Evolutionary conservation across 495 filamentous ascomycete genomes (phyloP).

Genomic region (Chlorociboria aeruginascens): DNA sequence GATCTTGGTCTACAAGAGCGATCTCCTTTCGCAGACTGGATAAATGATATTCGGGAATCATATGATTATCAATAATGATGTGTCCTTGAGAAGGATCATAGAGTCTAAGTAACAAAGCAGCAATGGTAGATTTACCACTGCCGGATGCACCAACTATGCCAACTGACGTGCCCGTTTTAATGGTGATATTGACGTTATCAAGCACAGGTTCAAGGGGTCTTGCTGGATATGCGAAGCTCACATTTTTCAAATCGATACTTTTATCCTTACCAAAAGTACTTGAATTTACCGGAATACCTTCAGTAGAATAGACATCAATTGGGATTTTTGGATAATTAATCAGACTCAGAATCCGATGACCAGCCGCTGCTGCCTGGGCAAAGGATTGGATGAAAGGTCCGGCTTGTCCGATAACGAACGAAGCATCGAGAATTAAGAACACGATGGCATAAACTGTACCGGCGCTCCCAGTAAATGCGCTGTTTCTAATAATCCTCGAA

Average conservation of each 20-base stretch:
- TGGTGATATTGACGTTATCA: slow-evolving; percentile 21
- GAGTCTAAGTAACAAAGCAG: slow-evolving; percentile 29
- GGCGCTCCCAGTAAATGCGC: slow-evolving; percentile 28
- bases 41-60: slow-evolving; percentile 24
- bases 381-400: slow-evolving; percentile 53
- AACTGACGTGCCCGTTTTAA: slow-evolving; percentile 23
- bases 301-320: slow-evolving; percentile 24
- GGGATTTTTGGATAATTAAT: slow-evolving; percentile 30
- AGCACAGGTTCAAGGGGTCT: slow-evolving; percentile 42
- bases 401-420: slow-evolving; percentile 48
- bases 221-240: slow-evolving; percentile 29
- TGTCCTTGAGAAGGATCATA: slow-evolving; percentile 33
- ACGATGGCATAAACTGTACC: slow-evolving; percentile 54
- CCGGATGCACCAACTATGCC: slow-evolving; percentile 35
- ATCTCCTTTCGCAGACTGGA: slow-evolving; percentile 6
- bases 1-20: slow-evolving; percentile 16
- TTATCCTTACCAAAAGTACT: slow-evolving; percentile 22
- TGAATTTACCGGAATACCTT: slow-evolving; percentile 31
- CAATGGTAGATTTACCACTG: slow-evolving; percentile 37
- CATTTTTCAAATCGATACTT: slow-evolving; percentile 8
- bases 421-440: slow-evolving; percentile 52
- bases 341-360: slow-evolving; percentile 35
- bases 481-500: slow-evolving; percentile 38
- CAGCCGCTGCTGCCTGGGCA: slow-evolving; percentile 37
- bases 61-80: slow-evolving; percentile 40